Base-by-base conservation (phyloP, 495 filamentous ascomycete species). In the Hypoxylon crocopeplum region DNA sequence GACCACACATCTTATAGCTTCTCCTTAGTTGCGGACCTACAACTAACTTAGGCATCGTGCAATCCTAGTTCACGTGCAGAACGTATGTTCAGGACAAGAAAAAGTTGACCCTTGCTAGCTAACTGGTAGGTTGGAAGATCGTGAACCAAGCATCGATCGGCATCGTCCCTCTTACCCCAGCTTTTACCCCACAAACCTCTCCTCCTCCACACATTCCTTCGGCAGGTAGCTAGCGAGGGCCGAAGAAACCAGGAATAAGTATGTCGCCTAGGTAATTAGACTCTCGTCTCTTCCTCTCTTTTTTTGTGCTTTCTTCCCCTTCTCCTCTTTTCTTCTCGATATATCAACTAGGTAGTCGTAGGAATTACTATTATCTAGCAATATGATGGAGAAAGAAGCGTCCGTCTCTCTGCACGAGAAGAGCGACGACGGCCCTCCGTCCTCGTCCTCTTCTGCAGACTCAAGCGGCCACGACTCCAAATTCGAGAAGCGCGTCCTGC, bases 401-500 rank as follows among this genome's bases (percentile, higher is more conserved):
- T 56, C 60, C 3, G 15, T 63, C 27, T 63, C 60, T 16, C 60
- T 58, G 4, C 52, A 63, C 53, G 60, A 63, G 53, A 54, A 58
- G 25, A n/a, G 17, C 41, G 59, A 53, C n/a, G 39, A 58, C 10
- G 47, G 32, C 7, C 27, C 0, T 38, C n/a, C n/a, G n/a, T 22
- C 36, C 4, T 12, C 24, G 13, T 45, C 33, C 21, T 33, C 44
- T 12, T 15, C 34, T n/a, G 10, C 33, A 13, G 46, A 36, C 2
- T 40, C 11, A 1, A 12, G 11, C 12, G 21, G 46, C 17, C 36
- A 25, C 42, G 60, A 63, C 36, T 11, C 42, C 20, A 63, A 58
- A 29, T 63, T 63, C 53, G 60, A 63, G 37, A 63, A 54, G 48
- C 13, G 60, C n/a, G 60, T 63, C 13, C 60, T 91, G 0, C 75